Evolutionary conservation across 768 basidiomycete species (phyloP).

Genomic region (Vishniacozyma victoriae): DNA sequence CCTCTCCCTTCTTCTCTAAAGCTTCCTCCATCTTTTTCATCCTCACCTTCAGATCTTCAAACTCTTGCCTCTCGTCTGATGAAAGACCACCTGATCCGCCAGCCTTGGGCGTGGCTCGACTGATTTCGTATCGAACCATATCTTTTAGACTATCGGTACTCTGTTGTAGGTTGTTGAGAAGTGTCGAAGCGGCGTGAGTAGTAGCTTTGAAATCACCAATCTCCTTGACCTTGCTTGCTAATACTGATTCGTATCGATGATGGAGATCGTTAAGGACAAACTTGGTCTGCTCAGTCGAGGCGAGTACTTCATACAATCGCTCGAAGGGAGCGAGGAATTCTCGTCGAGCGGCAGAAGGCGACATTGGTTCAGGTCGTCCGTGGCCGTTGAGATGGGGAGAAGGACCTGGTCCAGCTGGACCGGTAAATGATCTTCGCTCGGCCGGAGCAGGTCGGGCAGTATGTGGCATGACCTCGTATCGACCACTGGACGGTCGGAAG

Average conservation of each 20-base stretch:
- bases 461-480: too few relatives aligned
- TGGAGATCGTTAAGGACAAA: conserved; percentile 25
- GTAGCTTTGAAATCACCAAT: conserved; percentile 33
- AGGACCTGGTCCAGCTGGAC: neutral
- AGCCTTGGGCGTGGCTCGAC: conserved; percentile 1
- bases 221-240: conserved; percentile 10
- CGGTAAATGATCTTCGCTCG: conserved; percentile 8
- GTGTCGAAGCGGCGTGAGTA: conserved; percentile 14
- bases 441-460: conserved; percentile 3
- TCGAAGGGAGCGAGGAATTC: conserved; percentile 29
- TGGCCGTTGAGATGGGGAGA: neutral
- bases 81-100: neutral
- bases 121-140: conserved; percentile 41
- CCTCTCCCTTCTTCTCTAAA: conserved; percentile 8
- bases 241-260: conserved; percentile 22
- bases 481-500: too few relatives aligned
- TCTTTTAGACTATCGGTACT: conserved; percentile 35
- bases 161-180: conserved; percentile 26
- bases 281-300: conserved; percentile 19
- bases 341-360: conserved; percentile 4
- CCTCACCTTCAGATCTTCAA: conserved; percentile 37
- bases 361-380: neutral
- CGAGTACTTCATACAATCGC: conserved; percentile 29
- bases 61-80: conserved; percentile 14
- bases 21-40: conserved; percentile 33